Evolutionary conservation across 345 rosid genomes (phyloP).

Genomic region (Excoecaria cochinchinensis): DNA sequence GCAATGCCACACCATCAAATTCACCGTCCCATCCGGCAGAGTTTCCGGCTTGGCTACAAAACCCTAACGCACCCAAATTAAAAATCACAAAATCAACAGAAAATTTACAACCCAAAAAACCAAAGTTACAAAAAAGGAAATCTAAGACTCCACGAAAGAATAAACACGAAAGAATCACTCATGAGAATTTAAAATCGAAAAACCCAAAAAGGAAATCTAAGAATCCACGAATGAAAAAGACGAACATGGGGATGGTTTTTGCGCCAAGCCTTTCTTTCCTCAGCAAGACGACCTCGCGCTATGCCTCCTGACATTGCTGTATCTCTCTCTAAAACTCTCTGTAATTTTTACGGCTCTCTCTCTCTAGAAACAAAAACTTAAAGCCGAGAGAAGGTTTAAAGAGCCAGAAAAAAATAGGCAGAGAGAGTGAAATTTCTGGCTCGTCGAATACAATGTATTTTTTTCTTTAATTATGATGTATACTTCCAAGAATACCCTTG

Average conservation of each 20-base stretch:
- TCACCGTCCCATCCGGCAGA: conserved; percentile 67
- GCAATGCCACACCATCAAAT: conserved; percentile 97
- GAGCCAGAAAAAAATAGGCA: neutral
- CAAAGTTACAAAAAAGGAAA: conserved; percentile 7
- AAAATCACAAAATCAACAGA: neutral
- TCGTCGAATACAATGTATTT: neutral
- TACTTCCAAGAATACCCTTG: conserved; percentile 1
- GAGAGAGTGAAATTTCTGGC: neutral
- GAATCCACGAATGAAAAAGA: conserved; percentile 7
- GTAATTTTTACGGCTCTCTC: neutral
- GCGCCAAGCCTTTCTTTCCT: conserved; percentile 95
- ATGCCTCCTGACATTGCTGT: conserved; percentile 74
- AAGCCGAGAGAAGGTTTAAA: neutral
- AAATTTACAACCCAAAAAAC: neutral
- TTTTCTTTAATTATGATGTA: neutral
- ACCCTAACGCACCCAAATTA: conserved; percentile 51
- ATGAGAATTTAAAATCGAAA: neutral
- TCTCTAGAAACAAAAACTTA: neutral
- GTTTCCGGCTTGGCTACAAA: conserved; percentile 97
- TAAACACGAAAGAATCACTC: neutral
- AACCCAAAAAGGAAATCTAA: neutral
- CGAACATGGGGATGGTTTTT: conserved; percentile 94
- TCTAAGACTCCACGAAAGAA: neutral
- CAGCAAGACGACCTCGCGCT: conserved; percentile 92
- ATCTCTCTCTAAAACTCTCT: neutral